Base-by-base conservation (phyloP, 179 eudicot species). In the Drosera spatulata region DNA sequence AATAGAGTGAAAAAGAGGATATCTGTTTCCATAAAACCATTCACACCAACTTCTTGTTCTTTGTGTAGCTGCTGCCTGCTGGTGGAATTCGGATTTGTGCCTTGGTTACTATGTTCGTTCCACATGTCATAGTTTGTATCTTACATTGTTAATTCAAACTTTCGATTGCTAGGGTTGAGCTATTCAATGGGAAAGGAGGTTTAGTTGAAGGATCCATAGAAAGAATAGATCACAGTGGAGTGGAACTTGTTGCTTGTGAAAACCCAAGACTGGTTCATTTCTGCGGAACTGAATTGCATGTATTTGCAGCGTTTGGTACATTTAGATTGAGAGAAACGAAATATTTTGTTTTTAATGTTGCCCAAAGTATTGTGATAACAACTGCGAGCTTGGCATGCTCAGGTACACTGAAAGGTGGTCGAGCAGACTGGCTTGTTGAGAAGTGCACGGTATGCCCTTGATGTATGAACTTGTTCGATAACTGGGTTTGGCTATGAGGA, bases 351-450 rank as follows among this genome's bases (percentile, higher is more conserved):
- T 11, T 2, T 3, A 7, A 56, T 45, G 43, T 22, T 50, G 12
- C 4, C 9, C 41, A 8, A 38, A 53, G 10, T 62, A 33, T 41
- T 10, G n/a, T 15, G 15, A 22, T 22, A 53, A 22, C 33, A 22
- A 0, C 42, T 62, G 12, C 42, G 44, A 40, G 10, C 14, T 53
- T 66, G 53, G 60, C 44, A 41, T 56, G 40, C 71, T 58, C 72
- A 91, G 98, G 96, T 55, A 77, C 93, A 50, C 61, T 88, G 58
- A 91, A 91, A 78, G 98, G 98, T 37, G 96, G 98, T 39, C 84
- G 98, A 44, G 84, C 83, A 68, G 98, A 88, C 59, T 91, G 98
- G 98, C 96, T 91, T 59, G 80, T 88, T 61, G 96, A 88, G 85
- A 91, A 88, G 75, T 88, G 98, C 86, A 84, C 96, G 14, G 98